A percentile compares a stretch with the other conserved stretches of the same genome.
Evolutionary conservation across 106 monocot genomes (phyloP).

Genomic region (Chionographis japonica): DNA sequence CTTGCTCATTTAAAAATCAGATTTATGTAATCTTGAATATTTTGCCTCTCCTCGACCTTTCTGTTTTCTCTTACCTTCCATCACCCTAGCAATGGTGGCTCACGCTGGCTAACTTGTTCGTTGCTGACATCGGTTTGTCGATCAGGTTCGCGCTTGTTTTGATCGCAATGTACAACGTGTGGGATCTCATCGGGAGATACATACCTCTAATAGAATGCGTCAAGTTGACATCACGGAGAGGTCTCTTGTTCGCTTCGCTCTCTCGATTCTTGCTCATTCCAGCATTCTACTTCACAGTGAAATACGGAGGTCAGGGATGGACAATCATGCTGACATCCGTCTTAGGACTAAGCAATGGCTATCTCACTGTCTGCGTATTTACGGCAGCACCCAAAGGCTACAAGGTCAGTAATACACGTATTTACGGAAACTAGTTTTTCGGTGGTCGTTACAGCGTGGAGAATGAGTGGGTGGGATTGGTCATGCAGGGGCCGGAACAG

Average conservation of each 20-base stretch:
- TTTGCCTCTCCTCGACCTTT: too few relatives aligned
- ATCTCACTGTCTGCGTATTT: slow-evolving; percentile 56
- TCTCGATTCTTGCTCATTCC: slow-evolving; percentile 74
- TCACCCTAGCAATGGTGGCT: too few relatives aligned
- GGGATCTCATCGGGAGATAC: slow-evolving; percentile 78
- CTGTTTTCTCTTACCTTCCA: too few relatives aligned
- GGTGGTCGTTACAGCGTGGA: too few relatives aligned
- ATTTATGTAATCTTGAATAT: too few relatives aligned
- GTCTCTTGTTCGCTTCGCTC: slow-evolving; percentile 25
- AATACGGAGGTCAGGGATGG: slow-evolving; percentile 57
- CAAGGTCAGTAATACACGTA: slow-evolving; percentile 30
- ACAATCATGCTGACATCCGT: slow-evolving; percentile 62
- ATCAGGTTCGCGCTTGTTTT: slow-evolving; percentile 79
- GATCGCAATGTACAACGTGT: slow-evolving; percentile 78
- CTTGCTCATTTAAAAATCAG: too few relatives aligned
- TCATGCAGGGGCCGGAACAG: slow-evolving; percentile 32
- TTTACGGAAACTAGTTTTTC: too few relatives aligned
- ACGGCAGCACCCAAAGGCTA: slow-evolving; percentile 63
- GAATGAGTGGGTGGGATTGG: neutral
- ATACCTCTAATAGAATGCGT: slow-evolving; percentile 39
- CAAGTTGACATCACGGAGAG: slow-evolving; percentile 54
- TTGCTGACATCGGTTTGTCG: neutral
- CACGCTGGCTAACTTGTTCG: too few relatives aligned
- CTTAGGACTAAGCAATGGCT: slow-evolving; percentile 50
- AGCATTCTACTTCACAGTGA: slow-evolving; percentile 83